Evolutionary conservation across 2,329 filamentous ascomycete genomes (phyloP).

Genomic region (Pseudogymnoascus sp.): DNA sequence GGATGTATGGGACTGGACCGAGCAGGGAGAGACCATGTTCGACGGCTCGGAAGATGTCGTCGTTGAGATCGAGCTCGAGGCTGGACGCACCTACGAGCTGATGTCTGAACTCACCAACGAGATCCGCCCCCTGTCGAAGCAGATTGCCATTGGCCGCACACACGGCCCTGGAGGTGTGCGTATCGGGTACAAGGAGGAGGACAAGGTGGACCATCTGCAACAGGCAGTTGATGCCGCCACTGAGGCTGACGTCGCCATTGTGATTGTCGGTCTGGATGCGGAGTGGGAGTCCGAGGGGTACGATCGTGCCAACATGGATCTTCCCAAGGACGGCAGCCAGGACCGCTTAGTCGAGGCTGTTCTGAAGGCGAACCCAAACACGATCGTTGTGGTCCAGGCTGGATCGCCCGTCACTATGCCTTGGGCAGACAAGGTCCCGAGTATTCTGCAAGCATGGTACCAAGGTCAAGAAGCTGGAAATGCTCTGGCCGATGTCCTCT

Average conservation of each 20-base stretch:
- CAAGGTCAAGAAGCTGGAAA: conserved; percentile 63
- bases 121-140: conserved; percentile 52
- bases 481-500: conserved; percentile 57
- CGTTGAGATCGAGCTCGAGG: conserved; percentile 51
- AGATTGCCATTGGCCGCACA: conserved; percentile 47
- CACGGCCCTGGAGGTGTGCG: conserved; percentile 64
- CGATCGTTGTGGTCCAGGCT: conserved; percentile 61
- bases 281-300: conserved; percentile 73
- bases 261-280: conserved; percentile 61
- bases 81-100: conserved; percentile 51
- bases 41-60: conserved; percentile 58
- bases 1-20: conserved; percentile 62
- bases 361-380: conserved; percentile 53
- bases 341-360: conserved; percentile 57
- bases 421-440: conserved; percentile 56
- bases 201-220: conserved; percentile 51
- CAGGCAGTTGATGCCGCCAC: conserved; percentile 56
- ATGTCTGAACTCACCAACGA: conserved; percentile 60
- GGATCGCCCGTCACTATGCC: conserved; percentile 64
- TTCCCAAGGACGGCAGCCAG: conserved; percentile 48
- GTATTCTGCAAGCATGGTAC: conserved; percentile 64
- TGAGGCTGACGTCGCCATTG: conserved; percentile 56
- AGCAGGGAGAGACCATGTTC: conserved; percentile 64
- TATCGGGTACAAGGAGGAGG: conserved; percentile 62
- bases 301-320: conserved; percentile 53